phyloP scores from a whole-genome alignment of 1,284 basidiomycete genomes.

The Exobasidium cylindrosporum region DNA sequence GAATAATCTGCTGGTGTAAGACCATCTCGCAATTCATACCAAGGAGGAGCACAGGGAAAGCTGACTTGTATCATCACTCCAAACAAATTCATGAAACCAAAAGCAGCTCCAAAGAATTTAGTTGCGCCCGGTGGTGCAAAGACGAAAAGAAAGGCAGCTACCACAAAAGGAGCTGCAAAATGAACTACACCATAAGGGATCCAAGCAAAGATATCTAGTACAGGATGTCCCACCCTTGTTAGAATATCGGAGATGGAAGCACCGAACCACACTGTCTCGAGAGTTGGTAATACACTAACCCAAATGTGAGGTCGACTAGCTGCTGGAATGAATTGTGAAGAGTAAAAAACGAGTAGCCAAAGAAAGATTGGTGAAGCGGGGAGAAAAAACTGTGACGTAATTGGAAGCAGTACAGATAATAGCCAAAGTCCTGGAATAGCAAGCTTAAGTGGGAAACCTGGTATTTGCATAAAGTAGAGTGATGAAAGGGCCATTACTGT shows the following conservation, averaged over 20 bases:
- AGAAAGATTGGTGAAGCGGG: slow-evolving; percentile 82
- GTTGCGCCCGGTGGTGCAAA: slow-evolving; percentile 75
- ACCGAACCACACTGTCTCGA: slow-evolving; percentile 90
- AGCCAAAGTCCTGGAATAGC: slow-evolving; percentile 73
- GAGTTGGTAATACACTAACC: slow-evolving; percentile 85
- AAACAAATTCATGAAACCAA: slow-evolving; percentile 88
- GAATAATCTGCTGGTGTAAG: slow-evolving; percentile 88
- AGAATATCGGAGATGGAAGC: slow-evolving; percentile 96
- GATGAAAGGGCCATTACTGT: slow-evolving; percentile 65
- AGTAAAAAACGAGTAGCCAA: slow-evolving; percentile 70
- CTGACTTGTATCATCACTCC: slow-evolving; percentile 86
- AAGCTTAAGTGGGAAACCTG: slow-evolving; percentile 71
- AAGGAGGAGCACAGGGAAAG: slow-evolving; percentile 87
- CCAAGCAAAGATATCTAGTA: slow-evolving; percentile 92
- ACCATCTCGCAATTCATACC: slow-evolving; percentile 98
- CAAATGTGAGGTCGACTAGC: slow-evolving; percentile 75
- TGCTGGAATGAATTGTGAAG: slow-evolving; percentile 77
- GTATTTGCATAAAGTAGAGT: slow-evolving; percentile 72
- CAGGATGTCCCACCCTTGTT: slow-evolving; percentile 84
- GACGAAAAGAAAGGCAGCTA: slow-evolving; percentile 68
- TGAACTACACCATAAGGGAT: slow-evolving; percentile 91
- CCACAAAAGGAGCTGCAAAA: slow-evolving; percentile 70
- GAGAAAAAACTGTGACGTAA: slow-evolving; percentile 87
- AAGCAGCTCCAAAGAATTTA: slow-evolving; percentile 80
- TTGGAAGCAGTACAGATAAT: slow-evolving; percentile 71